Evolutionary conservation across 148 eudicot species (phyloP).

Genomic region (Silene uniflora): DNA sequence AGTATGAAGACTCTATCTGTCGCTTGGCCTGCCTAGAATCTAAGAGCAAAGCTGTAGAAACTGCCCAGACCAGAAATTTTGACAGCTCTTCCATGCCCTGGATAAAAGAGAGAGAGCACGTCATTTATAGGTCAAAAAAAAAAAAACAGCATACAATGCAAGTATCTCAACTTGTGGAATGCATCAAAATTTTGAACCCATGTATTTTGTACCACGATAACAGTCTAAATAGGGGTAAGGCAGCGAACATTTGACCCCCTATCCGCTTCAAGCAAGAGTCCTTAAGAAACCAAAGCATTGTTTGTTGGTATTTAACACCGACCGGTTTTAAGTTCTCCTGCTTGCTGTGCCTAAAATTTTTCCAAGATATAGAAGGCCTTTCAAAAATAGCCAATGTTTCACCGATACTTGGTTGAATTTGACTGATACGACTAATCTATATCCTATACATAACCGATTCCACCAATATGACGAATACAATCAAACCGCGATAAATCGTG

Average conservation of each 20-base stretch:
- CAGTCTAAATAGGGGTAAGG: too few relatives aligned
- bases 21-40: constrained; percentile 28
- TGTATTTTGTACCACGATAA: too few relatives aligned
- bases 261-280: too few relatives aligned
- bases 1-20: constrained; percentile 22
- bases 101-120: constrained; percentile 16
- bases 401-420: neutral
- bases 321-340: too few relatives aligned
- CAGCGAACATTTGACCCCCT: too few relatives aligned
- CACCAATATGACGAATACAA: neutral
- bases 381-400: too few relatives aligned
- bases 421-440: neutral
- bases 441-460: neutral
- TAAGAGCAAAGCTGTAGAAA: constrained; percentile 52
- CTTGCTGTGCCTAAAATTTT: too few relatives aligned
- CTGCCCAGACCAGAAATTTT: constrained; percentile 64
- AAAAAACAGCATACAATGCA: neutral
- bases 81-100: constrained; percentile 66
- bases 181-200: neutral
- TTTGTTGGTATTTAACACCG: too few relatives aligned
- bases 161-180: neutral
- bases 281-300: too few relatives aligned
- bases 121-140: constrained; percentile 2
- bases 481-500: neutral
- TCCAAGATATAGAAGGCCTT: too few relatives aligned